Conservation (phyloP, 73 alveolate species). For the Tetrahymena malaccensis region DNA sequence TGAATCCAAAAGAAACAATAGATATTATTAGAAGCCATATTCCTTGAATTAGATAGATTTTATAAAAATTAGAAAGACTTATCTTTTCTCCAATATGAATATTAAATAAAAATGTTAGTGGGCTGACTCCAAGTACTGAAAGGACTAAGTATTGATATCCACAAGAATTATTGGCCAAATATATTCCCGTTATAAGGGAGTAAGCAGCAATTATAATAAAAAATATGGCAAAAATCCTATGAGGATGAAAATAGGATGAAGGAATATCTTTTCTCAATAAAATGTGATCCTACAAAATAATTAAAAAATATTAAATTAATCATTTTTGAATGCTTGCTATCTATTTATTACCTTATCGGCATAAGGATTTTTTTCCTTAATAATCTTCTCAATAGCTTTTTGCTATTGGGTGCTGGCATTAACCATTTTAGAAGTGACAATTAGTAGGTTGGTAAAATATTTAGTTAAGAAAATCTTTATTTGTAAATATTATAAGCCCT, state of each 20-base stretch:
- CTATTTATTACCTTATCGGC: not conserved
- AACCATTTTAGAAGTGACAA: not conserved
- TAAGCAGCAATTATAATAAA: not conserved
- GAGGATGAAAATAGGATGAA: not conserved
- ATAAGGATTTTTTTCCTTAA: not conserved
- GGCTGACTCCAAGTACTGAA: not conserved
- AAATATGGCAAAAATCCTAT: not conserved
- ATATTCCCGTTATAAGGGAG: not conserved
- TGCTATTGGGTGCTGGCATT: not conserved
- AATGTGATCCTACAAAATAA: not conserved
- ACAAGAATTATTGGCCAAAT: not conserved
- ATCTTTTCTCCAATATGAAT: not conserved
- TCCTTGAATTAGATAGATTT: not conserved
- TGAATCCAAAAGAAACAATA: not conserved
- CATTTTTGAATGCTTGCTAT: not conserved
- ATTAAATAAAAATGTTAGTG: not conserved
- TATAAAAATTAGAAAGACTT: not conserved
- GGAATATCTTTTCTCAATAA: not conserved
- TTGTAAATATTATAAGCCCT: not conserved
- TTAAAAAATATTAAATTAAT: too few relatives aligned
- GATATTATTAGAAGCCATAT: not conserved
- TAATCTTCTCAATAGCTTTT: not conserved
- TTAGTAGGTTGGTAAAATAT: not conserved
- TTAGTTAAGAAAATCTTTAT: not conserved
- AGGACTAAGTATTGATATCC: not conserved